Base-by-base conservation (phyloP, 768 basidiomycete species). In the Sporobolomyces roseus region DNA sequence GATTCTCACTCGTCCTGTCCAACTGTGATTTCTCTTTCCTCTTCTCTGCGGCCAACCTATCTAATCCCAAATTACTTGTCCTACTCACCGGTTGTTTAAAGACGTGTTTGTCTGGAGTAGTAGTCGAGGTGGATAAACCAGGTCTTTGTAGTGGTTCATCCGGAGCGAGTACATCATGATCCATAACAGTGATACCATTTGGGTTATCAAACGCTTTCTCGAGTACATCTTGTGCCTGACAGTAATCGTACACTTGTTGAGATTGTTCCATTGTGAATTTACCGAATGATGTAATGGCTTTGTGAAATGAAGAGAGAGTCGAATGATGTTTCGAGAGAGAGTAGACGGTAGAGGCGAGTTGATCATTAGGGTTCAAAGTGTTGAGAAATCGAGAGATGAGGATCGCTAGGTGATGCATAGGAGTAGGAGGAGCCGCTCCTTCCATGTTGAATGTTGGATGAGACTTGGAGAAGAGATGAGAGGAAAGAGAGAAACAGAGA, bases 21-120 rank as follows among this genome's bases (percentile, higher is more conserved):
- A 85, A 2, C 84, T 85, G 54, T 32, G 54, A 62, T 46, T 66
- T 63, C 38, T 78, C 79, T 25, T 75, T 78, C 61, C 91, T 82
- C 79, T 97, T 99, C 77, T 96, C 91, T 54, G 84, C 85, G 0
- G 96, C 96, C 3, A 98, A 83, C 30, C 84, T 84, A 77, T 99
- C 93, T 9, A 98, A 82, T 5, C 94, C 93, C 1, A 97, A 84
- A 5, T 90, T 75, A 8, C 93, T 96, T 0, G 84, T 80, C 53
- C 90, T 83, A 1, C 90, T 89, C 19, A 87, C 86, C 4, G 90
- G 91, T 75, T 85, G 81, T 59, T 85, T 83, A 80, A 96, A 98
- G 0, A 87, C 86, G 74, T 94, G 91, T 78, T 66, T 63, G 48
- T 59, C 75, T 9, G 38, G n/a, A n/a, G n/a, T 17, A 29, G 56